A percentile compares a stretch with the other conserved stretches of the same genome.
Conservation (phyloP, 192 early-diverging fungal genomes). For the Phycomyces blakesleeanus region DNA sequence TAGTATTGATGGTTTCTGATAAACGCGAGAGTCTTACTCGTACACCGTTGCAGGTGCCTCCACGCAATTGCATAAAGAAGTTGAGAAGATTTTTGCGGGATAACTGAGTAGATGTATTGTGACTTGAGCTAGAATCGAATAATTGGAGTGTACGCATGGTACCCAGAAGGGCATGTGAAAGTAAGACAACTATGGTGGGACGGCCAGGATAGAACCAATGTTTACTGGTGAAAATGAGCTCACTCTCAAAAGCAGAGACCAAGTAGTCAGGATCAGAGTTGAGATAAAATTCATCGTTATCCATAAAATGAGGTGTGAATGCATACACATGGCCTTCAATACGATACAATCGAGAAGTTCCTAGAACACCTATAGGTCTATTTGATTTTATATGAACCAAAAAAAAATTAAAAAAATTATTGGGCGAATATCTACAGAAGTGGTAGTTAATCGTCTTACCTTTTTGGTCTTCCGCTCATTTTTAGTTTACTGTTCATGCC, state of each 20-base stretch:
- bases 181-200: slow-evolving; percentile 70
- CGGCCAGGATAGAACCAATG: slow-evolving; percentile 71
- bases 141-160: slow-evolving; percentile 31
- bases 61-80: slow-evolving; percentile 74
- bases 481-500: slow-evolving; percentile 72
- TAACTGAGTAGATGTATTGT: slow-evolving; percentile 6
- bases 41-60: slow-evolving; percentile 57
- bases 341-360: slow-evolving; percentile 74
- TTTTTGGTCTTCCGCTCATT: slow-evolving; percentile 70
- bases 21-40: slow-evolving; percentile 71
- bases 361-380: slow-evolving; percentile 72
- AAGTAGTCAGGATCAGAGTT: slow-evolving; percentile 78
- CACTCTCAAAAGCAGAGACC: slow-evolving; percentile 73
- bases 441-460: slow-evolving; percentile 14
- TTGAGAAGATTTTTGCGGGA: slow-evolving; percentile 65
- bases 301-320: slow-evolving; percentile 84
- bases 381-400: not conserved
- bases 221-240: slow-evolving; percentile 66
- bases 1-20: slow-evolving; percentile 70
- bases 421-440: too few relatives aligned
- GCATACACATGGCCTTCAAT: slow-evolving; percentile 79
- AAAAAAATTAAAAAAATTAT: too few relatives aligned
- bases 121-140: slow-evolving; percentile 21
- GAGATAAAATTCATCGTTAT: slow-evolving; percentile 81
- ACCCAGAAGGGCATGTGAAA: slow-evolving; percentile 74